Evolutionary conservation across 2,329 filamentous ascomycete genomes (phyloP).

Genomic region (Mycosphaerella arachidis): DNA sequence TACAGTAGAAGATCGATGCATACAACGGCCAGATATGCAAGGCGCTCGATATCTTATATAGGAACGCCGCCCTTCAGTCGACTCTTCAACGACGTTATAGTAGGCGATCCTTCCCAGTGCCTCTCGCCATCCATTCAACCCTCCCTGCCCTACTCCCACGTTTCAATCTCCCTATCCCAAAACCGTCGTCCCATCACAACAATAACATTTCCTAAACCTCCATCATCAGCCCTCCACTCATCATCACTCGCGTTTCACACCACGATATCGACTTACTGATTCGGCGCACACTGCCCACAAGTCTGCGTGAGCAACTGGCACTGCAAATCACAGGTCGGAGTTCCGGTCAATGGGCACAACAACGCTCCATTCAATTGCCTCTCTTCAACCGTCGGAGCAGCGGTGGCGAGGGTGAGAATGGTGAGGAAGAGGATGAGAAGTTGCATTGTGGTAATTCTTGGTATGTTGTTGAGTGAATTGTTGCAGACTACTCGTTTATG

Average conservation of each 20-base stretch:
- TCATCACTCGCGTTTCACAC: neutral
- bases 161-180: neutral
- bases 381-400: neutral
- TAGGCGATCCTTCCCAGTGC: too few relatives aligned
- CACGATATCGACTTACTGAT: neutral
- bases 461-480: neutral
- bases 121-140: too few relatives aligned
- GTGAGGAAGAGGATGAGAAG: neutral
- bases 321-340: neutral
- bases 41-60: too few relatives aligned
- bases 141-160: too few relatives aligned
- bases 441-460: slow-evolving; percentile 1
- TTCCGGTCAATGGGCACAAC: neutral
- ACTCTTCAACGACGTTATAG: too few relatives aligned
- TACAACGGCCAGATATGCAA: too few relatives aligned
- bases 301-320: slow-evolving; percentile 1
- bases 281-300: slow-evolving; percentile 1
- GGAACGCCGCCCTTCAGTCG: too few relatives aligned
- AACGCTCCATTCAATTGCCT: slow-evolving; percentile 1
- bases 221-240: neutral
- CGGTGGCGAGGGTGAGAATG: neutral
- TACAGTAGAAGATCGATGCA: too few relatives aligned
- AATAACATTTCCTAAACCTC: neutral
- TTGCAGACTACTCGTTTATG: too few relatives aligned
- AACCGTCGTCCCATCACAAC: neutral